phyloP scores from a whole-genome alignment of 2,329 filamentous ascomycete genomes.

The Penicillium sclerotiorum region DNA sequence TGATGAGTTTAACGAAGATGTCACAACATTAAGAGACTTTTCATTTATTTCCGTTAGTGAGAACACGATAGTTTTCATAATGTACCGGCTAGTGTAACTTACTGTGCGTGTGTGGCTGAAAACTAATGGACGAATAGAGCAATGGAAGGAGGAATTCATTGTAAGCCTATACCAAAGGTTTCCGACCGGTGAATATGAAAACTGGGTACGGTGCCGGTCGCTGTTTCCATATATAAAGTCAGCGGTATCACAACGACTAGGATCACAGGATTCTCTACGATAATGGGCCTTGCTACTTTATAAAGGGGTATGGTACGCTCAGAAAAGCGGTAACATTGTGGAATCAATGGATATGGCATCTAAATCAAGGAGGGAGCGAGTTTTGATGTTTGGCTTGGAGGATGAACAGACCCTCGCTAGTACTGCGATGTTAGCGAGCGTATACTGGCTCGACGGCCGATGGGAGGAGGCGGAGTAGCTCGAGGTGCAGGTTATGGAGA shows the following conservation, averaged over 20 bases:
- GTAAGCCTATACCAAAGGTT: slow-evolving; percentile 20
- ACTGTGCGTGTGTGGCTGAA: slow-evolving; percentile 31
- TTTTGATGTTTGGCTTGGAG: not conserved
- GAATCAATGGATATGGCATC: not conserved
- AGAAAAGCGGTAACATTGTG: slow-evolving; percentile 4
- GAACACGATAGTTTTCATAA: slow-evolving; percentile 17
- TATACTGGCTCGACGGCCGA: slow-evolving; percentile 18
- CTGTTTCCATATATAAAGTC: slow-evolving; percentile 31
- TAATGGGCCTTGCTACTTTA: slow-evolving; percentile 9
- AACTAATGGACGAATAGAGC: slow-evolving; percentile 21
- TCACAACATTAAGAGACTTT: not conserved
- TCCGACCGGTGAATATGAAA: slow-evolving; percentile 24
- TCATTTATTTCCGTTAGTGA: not conserved
- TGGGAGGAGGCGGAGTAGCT: slow-evolving; percentile 1
- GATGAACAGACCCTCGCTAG: not conserved
- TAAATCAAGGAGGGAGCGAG: not conserved
- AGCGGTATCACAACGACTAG: slow-evolving; percentile 16
- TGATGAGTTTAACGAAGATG: slow-evolving; percentile 3
- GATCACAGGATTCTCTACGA: slow-evolving; percentile 1
- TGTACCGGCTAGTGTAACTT: slow-evolving; percentile 33
- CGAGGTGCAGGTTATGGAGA: slow-evolving; percentile 1
- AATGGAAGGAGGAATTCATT: slow-evolving; percentile 30
- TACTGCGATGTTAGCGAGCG: slow-evolving; percentile 4
- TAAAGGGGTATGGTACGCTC: slow-evolving; percentile 10
- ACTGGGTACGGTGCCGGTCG: slow-evolving; percentile 25